A percentile compares a stretch with the other conserved stretches of the same genome.
Evolutionary conservation across 352 stramenopile genomes (phyloP).

Genomic region (Phytophthora cryptogea): DNA sequence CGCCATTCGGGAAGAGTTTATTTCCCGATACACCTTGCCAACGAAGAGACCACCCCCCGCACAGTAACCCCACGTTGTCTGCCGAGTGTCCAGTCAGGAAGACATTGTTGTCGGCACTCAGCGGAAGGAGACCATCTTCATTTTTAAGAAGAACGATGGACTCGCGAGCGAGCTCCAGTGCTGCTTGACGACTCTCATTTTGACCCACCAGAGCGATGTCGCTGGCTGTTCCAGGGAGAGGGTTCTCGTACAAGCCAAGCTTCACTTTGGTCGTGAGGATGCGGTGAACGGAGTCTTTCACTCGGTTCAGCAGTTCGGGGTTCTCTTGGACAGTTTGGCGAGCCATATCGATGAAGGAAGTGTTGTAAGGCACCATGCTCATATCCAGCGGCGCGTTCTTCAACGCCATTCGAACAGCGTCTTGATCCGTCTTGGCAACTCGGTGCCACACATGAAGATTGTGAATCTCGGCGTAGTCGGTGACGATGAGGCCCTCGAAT

Average conservation of each 20-base stretch:
- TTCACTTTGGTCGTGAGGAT: constrained; percentile 79
- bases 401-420: constrained; percentile 74
- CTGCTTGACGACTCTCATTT: constrained; percentile 50
- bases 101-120: constrained; percentile 37
- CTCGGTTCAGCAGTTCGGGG: constrained; percentile 40
- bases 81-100: constrained; percentile 75
- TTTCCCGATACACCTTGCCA: constrained; percentile 88
- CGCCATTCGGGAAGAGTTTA: constrained; percentile 58
- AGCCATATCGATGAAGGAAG: constrained; percentile 55
- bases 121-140: constrained; percentile 51
- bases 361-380: constrained; percentile 85
- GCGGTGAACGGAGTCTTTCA: constrained; percentile 61
- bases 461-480: constrained; percentile 92
- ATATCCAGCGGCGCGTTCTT: constrained; percentile 88
- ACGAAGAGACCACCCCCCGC: constrained; percentile 83
- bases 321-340: constrained; percentile 43
- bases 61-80: constrained; percentile 73
- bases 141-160: constrained; percentile 90
- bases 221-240: constrained; percentile 50
- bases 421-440: constrained; percentile 46
- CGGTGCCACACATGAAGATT: constrained; percentile 81
- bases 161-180: constrained; percentile 76
- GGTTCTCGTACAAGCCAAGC: constrained; percentile 71
- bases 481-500: constrained; percentile 91
- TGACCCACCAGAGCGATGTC: constrained; percentile 55